Percentiles rank a stretch among this genome's conserved stretches.
These are phyloP conservation scores for Mangifera indica DNA, from an alignment of 345 rosid species.

Conservation along the genomic window DNA sequence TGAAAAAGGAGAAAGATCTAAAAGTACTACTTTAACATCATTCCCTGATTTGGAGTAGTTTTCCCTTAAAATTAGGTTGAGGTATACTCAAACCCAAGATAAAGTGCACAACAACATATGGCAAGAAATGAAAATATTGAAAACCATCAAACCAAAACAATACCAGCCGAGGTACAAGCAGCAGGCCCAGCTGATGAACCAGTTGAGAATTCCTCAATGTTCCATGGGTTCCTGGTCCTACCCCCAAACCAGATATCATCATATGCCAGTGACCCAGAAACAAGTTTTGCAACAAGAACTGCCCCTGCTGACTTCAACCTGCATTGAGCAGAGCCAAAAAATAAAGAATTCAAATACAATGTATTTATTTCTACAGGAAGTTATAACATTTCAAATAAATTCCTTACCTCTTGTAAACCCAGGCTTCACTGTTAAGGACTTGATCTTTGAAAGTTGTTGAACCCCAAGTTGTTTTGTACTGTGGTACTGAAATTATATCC, in stretches of 20 bases:
- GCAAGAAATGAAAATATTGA: background rate
- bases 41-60: background rate
- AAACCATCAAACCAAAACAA: constrained; percentile 6
- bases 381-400: background rate
- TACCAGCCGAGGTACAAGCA: constrained; percentile 87
- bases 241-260: constrained; percentile 95
- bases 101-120: background rate
- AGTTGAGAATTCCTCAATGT: constrained; percentile 81
- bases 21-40: constrained; percentile 1
- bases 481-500: constrained; percentile 73
- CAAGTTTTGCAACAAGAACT: constrained; percentile 89
- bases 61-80: background rate
- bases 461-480: constrained; percentile 91
- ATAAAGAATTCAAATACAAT: background rate
- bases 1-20: background rate
- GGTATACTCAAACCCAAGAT: background rate
- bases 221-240: constrained; percentile 91
- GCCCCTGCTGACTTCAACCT: constrained; percentile 75
- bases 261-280: constrained; percentile 73
- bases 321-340: constrained; percentile 12
- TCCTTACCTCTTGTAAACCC: constrained; percentile 79
- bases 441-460: constrained; percentile 69
- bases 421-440: constrained; percentile 68
- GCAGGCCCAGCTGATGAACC: constrained; percentile 96
- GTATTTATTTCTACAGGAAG: background rate